Evolutionary conservation across 1,139 yeast genomes (phyloP).

Genomic region (Candida freyschussii): DNA sequence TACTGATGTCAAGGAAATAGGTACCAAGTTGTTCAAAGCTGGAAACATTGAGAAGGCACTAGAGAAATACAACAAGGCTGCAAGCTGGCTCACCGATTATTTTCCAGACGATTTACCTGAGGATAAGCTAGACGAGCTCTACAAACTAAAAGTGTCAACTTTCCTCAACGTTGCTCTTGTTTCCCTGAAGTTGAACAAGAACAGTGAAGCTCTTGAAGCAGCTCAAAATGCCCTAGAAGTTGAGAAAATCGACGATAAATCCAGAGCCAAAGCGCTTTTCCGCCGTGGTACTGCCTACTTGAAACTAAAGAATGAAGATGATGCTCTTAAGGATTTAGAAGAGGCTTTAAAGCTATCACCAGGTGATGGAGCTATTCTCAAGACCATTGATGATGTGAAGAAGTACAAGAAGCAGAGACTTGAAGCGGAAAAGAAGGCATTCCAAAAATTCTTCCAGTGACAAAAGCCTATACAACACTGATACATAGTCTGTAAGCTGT

Average conservation of each 20-base stretch:
- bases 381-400: slow-evolving; percentile 63
- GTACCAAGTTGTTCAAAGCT: slow-evolving; percentile 67
- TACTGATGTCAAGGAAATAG: slow-evolving; percentile 66
- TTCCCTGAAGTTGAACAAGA: slow-evolving; percentile 60
- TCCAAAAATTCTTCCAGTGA: slow-evolving; percentile 67
- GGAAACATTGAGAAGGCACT: slow-evolving; percentile 54
- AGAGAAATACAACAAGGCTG: slow-evolving; percentile 68
- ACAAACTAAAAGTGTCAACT: slow-evolving; percentile 55
- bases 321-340: slow-evolving; percentile 62
- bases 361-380: slow-evolving; percentile 65
- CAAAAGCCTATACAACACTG: neutral
- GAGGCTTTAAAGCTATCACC: slow-evolving; percentile 66
- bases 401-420: slow-evolving; percentile 46
- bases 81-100: slow-evolving; percentile 62
- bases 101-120: slow-evolving; percentile 66
- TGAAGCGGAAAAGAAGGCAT: slow-evolving; percentile 77
- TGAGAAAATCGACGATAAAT: slow-evolving; percentile 57
- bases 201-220: slow-evolving; percentile 51
- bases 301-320: slow-evolving; percentile 61
- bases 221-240: slow-evolving; percentile 64
- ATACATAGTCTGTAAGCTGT: too few relatives aligned
- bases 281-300: slow-evolving; percentile 78
- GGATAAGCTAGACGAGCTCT: slow-evolving; percentile 43
- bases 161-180: slow-evolving; percentile 72
- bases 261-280: slow-evolving; percentile 79